Conservation (phyloP, 2,329 filamentous ascomycete genomes). For the Metarhizium anisopliae region DNA sequence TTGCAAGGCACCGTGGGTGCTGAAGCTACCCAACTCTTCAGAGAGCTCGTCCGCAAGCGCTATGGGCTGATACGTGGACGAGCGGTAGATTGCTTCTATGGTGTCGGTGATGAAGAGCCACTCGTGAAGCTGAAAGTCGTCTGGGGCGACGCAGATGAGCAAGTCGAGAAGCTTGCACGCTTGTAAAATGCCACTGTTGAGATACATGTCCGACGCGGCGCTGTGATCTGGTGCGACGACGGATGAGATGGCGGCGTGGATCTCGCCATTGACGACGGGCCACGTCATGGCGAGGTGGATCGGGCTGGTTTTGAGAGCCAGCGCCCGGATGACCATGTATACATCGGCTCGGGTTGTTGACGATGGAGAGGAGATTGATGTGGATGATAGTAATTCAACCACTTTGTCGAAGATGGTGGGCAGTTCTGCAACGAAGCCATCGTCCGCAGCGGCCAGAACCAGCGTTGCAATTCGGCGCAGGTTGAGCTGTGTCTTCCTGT, state of each 20-base stretch:
- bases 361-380: conserved; percentile 81
- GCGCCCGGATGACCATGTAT: conserved; percentile 76
- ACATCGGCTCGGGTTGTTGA: conserved; percentile 82
- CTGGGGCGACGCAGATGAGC: conserved; percentile 75
- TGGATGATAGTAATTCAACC: conserved; percentile 77
- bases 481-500: conserved; percentile 85
- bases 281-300: conserved; percentile 78
- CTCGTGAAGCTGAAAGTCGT: conserved; percentile 96
- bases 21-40: conserved; percentile 55
- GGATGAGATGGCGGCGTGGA: conserved; percentile 71
- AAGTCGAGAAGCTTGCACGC: conserved; percentile 90
- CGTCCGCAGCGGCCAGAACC: conserved; percentile 65
- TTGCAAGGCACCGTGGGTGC: conserved; percentile 21
- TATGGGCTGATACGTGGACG: conserved; percentile 56
- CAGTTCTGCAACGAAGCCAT: conserved; percentile 73
- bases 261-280: conserved; percentile 81
- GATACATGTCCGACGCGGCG: conserved; percentile 61
- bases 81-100: conserved; percentile 87
- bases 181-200: conserved; percentile 69
- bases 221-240: conserved; percentile 60
- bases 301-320: conserved; percentile 70
- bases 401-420: conserved; percentile 69
- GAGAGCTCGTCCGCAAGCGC: conserved; percentile 80
- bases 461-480: conserved; percentile 74
- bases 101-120: conserved; percentile 98